Evolutionary conservation across 257 asterid species (phyloP), one percentile per base, ranked within the genome.

Genomic region (Thymus mandschuricus): DNA sequence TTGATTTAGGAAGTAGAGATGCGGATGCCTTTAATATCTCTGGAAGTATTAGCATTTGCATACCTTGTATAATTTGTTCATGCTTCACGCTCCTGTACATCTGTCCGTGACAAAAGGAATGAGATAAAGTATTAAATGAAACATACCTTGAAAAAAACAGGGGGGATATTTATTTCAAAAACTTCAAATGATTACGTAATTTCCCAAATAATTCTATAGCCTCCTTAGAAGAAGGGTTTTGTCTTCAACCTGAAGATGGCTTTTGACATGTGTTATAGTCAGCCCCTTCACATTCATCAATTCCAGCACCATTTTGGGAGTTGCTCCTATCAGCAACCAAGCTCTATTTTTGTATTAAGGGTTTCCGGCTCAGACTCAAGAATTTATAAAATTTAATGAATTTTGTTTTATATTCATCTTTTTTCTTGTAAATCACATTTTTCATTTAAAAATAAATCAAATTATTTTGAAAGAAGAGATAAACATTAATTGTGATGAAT

Each of bases 41-140:
- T 41, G 7, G 21, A 35, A 64, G 56, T 60, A 56, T 48, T 34
- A 10, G 10, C 9, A 8, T 21, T 27, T 35, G 30, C 77, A 34
- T 85, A 90, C 97, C 97, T 74, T 81, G 85, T 15, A 86, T 55
- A 76, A 78, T 74, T 43, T 84, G 84, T 62, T 88, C 96, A 54
- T 88, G 87, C 81, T 80, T 82, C 88, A 81, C 83, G 82, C 90
- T 84, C 76, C 97, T 82, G 74, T 86, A 90, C 96, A 90, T 90
- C 97, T 90, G 92, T 66, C 62, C 78, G 63, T 58, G 7, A 67
- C 68, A 60, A 1, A 65, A 34, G 56, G 55, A 71, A 64, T 44
- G 41, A 69, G 72, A 76, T 45, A 58, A 73, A 4, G 30, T 34
- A 31, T 44, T 9, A 63, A 57, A 71, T 60, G 21, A 69, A 28